Evolutionary conservation across 257 asterid species (phyloP), one percentile per base, ranked within the genome.

Genomic region (Hygrophila difformis): DNA sequence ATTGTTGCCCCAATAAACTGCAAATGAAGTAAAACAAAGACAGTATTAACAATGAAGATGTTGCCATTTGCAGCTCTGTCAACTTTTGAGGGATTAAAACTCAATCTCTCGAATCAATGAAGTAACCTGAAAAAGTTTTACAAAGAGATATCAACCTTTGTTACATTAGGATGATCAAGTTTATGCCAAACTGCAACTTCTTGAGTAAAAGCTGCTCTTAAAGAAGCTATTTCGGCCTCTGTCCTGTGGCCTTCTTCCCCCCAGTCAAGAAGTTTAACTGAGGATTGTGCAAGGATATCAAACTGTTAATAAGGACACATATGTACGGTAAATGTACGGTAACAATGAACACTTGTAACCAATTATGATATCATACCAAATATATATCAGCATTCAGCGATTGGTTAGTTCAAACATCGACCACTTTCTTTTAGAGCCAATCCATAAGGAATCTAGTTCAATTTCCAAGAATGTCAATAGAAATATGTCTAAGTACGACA

Each of bases 161-260:
- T 84, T 31, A 84, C 95, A 42, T 84, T 84, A 23, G 95, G 95
- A 65, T 84, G 95, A 29, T 84, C 89, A 29, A 84, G 95, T 53
- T 81, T 84, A 66, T 84, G 93, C 95, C 93, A 84, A 20, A 84
- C 95, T 3, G 93, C 82, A 51, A 84, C 95, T 78, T 84, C 95
- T 67, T 84, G 95, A 31, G 93, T 73, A 62, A 84, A 84, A 49
- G 93, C 93, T 44, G 93, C 82, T 58, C 95, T 63, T 51, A 84
- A 56, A 17, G 93, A 81, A 16, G 74, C 62, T 59, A 81, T 63
- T 65, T 84, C 95, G 11, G 93, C 76, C 18, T 81, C 93, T 3
- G 93, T 81, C 44, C 89, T 56, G 66, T 80, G 88, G 23, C 95
- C 93, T 56, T 84, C 93, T 73, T 81, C 95, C 13, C 93, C 95